Evolutionary conservation across 1,284 basidiomycete genomes (phyloP), one percentile per base, ranked within the genome.

Genomic region (Ustilago hordei): DNA sequence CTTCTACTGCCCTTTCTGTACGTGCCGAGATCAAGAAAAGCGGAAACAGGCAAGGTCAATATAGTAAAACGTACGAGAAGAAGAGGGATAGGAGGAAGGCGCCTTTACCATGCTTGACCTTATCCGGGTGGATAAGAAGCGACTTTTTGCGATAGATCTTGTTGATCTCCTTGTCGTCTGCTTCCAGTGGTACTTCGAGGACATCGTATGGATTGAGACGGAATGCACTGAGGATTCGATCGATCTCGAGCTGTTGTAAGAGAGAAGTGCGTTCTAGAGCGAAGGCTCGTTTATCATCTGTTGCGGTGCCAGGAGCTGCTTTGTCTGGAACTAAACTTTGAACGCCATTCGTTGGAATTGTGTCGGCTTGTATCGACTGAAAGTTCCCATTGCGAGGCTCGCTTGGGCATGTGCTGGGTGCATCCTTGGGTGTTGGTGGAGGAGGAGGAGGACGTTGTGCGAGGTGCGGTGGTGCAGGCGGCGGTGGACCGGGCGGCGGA

Each of bases 161-260:
- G 78, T 89, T 89, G 79, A 90, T 87, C 39, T 88, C 88, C 55
- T 87, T 82, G 52, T 89, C 89, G 35, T 88, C 87, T 5, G 87
- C 87, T 54, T 86, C 83, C 5, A 87, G 83, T 19, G 88, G 86
- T 17, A 89, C 84, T 66, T 89, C 89, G 47, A 90, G 87, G 34
- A 90, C 87, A 64, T 89, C 89, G 83, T 89, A 90, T 8, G 89
- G 89, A 71, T 90, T 90, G 59, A 89, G 81, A 68, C 89, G 89
- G 87, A 90, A 90, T 0, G 89, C 87, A 38, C 81, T 84, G 48
- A 90, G 82, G 31, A 90, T 85, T 23, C 89, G 86, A 60, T 88
- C 86, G 39, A 89, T 88, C 87, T 90, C 84, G 19, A 89, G 82
- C 64, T 84, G 82, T 61, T 85, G 84, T 7, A 78, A 69, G 12